Base-by-base conservation (phyloP, 768 basidiomycete species). In the Lactarius quietus region DNA sequence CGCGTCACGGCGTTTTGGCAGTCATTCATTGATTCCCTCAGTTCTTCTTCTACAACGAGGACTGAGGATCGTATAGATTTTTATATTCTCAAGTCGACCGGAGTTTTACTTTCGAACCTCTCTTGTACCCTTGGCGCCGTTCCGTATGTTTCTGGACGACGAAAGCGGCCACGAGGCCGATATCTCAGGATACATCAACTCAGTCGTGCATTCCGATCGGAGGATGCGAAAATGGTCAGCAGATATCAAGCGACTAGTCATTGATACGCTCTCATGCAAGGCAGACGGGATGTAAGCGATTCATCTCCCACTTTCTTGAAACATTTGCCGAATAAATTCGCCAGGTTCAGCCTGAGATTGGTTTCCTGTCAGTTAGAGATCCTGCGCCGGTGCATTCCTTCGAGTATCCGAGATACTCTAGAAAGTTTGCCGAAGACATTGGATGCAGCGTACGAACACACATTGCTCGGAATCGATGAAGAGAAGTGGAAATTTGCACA, bases 331-430 rank as follows among this genome's bases (percentile, higher is more conserved):
- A 31, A 28, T 9, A 23, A 31, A 18, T 54, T 5, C 18, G 0
- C 0, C 17, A 64, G 63, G 63, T 64, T 60, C 5, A 51, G n/a
- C n/a, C n/a, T n/a, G n/a, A n/a, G 63, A 20, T 64, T 38, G 48
- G 63, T 60, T 0, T 28, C 39, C 10, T 64, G 63, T 39, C 58
- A 54, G 14, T 17, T 64, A 4, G 58, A 64, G 3, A 35, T n/a
- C n/a, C 38, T 64, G 17, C 63, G 63, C 7, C 52, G 52, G 0
- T 31, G 7, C 15, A 53, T 59, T 18, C 59, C 63, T 0, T 33
- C 51, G 6, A 59, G 57, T 55, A 60, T 64, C 9, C 59, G 36
- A n/a, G 26, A 3, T 15, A 15, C 18, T 18, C 14, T 64, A 20
- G 23, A 54, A 17, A 31, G 51, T 3, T 12, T 64, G 29, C 63